phyloP scores from a whole-genome alignment of 2,329 filamentous ascomycete genomes.

The Alternaria sp. region DNA sequence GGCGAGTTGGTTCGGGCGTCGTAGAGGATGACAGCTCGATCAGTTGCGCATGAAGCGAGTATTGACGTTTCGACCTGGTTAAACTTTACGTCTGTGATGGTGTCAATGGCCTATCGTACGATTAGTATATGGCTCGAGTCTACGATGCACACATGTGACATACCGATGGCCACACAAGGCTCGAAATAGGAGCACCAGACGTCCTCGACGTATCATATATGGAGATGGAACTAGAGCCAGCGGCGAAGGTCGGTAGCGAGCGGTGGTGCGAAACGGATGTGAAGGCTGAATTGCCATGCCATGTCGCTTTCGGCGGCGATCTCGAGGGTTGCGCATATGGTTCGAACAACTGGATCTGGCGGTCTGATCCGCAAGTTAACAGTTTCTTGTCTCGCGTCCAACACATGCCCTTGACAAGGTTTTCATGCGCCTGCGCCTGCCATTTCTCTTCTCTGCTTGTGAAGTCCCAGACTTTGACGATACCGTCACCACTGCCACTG shows the following conservation, averaged over 20 bases:
- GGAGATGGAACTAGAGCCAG: slow-evolving; percentile 77
- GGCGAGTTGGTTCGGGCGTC: slow-evolving; percentile 88
- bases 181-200: slow-evolving; percentile 78
- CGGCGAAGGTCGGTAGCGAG: slow-evolving; percentile 79
- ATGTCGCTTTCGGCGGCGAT: slow-evolving; percentile 79
- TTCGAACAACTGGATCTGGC: slow-evolving; percentile 88
- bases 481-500: slow-evolving; percentile 71
- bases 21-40: slow-evolving; percentile 88
- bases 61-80: slow-evolving; percentile 95
- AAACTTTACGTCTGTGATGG: slow-evolving; percentile 86
- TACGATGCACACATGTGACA: not conserved
- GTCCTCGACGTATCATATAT: slow-evolving; percentile 88
- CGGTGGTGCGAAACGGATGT: slow-evolving; percentile 86
- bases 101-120: slow-evolving; percentile 68
- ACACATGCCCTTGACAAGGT: slow-evolving; percentile 88
- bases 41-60: slow-evolving; percentile 82
- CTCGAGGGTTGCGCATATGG: slow-evolving; percentile 78
- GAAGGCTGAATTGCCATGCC: slow-evolving; percentile 83
- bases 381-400: slow-evolving; percentile 89
- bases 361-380: slow-evolving; percentile 85
- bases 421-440: slow-evolving; percentile 85
- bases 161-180: slow-evolving; percentile 80
- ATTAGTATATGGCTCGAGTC: slow-evolving; percentile 1
- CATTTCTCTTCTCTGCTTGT: slow-evolving; percentile 76
- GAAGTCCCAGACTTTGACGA: slow-evolving; percentile 92